Evolutionary conservation across 2,329 filamentous ascomycete species (phyloP).

Genomic region (Metarhizium anisopliae): DNA sequence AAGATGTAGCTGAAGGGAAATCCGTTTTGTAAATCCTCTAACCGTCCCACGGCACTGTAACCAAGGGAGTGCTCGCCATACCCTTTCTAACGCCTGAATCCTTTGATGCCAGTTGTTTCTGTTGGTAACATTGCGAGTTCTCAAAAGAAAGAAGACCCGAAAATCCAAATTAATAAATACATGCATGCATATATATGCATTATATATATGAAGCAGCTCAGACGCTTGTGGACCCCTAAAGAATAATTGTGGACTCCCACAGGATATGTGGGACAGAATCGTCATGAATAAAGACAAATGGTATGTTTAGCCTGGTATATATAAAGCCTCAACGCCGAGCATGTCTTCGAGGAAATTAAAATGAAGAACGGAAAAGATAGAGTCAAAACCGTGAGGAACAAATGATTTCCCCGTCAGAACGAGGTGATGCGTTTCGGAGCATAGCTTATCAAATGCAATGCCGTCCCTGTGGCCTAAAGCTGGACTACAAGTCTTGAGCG

Average conservation of each 20-base stretch:
- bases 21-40: background rate
- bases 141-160: background rate
- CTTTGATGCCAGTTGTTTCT: background rate
- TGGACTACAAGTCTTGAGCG: background rate
- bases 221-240: background rate
- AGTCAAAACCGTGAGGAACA: background rate
- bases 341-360: background rate
- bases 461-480: background rate
- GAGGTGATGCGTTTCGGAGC: background rate
- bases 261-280: background rate
- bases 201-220: background rate
- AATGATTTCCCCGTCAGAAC: background rate
- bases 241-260: background rate
- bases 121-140: background rate
- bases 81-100: background rate
- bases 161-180: background rate
- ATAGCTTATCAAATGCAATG: background rate
- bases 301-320: slow-evolving; percentile 7
- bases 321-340: slow-evolving; percentile 7
- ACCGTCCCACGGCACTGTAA: background rate
- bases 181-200: background rate
- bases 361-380: background rate
- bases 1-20: background rate
- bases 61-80: background rate
- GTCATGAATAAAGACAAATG: background rate